These are phyloP conservation scores for Plasmodium ovale DNA, from an alignment of 169 alveolate species.

Conservation along the genomic window DNA sequence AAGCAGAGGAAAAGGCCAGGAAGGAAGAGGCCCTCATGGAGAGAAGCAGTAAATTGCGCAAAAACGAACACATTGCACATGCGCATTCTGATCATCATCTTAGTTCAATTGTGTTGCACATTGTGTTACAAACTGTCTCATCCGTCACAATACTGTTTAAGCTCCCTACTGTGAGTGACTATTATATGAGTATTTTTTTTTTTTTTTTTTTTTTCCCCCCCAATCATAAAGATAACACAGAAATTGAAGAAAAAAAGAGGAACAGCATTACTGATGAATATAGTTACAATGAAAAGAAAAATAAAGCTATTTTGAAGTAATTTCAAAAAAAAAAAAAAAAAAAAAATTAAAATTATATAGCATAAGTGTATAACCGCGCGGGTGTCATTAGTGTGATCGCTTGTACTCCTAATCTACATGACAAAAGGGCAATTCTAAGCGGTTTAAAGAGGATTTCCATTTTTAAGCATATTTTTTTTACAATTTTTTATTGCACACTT, in stretches of 20 bases:
- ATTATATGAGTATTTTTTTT: background rate
- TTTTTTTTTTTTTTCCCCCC: constrained; percentile 13
- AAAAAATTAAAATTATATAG: background rate
- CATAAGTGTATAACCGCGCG: background rate
- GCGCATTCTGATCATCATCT: background rate
- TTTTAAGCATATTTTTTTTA: too few species aligned
- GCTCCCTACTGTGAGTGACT: too few species aligned
- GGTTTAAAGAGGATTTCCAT: too few species aligned
- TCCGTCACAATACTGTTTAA: too few species aligned
- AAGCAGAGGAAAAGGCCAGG: constrained; percentile 9
- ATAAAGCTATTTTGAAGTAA: constrained; percentile 66
- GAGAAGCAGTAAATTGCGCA: too few species aligned
- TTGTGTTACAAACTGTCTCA: too few species aligned
- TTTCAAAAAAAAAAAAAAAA: constrained; percentile 1
- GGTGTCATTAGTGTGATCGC: too few species aligned
- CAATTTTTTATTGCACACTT: too few species aligned
- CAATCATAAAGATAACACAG: too few species aligned
- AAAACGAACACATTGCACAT: too few species aligned
- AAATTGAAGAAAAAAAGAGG: background rate
- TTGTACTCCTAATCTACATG: too few species aligned
- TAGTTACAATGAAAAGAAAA: constrained; percentile 37
- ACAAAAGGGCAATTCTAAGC: too few species aligned
- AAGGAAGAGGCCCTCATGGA: constrained; percentile 7
- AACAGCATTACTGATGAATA: constrained; percentile 14
- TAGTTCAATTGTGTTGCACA: background rate